Evolutionary conservation across 78 protist genomes (phyloP), one percentile per base, ranked within the genome.

Genomic region (Dictyostelium firmibasis): DNA sequence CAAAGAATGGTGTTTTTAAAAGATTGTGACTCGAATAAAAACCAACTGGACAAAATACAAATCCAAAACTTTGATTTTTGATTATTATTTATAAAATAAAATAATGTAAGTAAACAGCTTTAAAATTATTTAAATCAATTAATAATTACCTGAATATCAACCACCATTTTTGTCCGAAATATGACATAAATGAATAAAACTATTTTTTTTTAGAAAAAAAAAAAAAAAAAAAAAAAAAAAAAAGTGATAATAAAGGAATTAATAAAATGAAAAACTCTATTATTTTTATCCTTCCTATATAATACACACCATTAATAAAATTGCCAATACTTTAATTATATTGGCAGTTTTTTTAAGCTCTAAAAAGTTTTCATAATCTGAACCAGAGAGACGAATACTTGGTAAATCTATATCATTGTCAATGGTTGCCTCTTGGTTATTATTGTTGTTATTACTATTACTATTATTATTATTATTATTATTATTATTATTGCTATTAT

Each of bases 121-220:
- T 4, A 9, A 44, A 44, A 10, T 7, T 44, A 10, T 44, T 44
- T 41, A 41, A 41, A 41, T n/a, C n/a, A n/a, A n/a, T n/a, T n/a
- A n/a, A n/a, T n/a, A n/a, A n/a, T n/a, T 50, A 50, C 62, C 62
- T 81, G 35, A 89, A 89, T 62, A 89, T 29, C 70, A 89, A 81
- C 94, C 94, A 89, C 94, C 94, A 89, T 43, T 78, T 85, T 81
- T 81, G 75, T 43, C 57, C 50, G 69, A 87, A 87, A n/a, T 89
- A 89, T 64, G 94, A 62, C 94, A 89, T 89, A 11, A 89, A 64
- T 8, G 94, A 89, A 75, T 78, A 89, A 29, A 75, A 8, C 92
- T 86, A 9, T 9, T 47, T 8, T 9, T 47, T 47, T 47, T 16
- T 16, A 16, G 10, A 4, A 16, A 2, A 50, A 50, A 50, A 14